A percentile compares a stretch with the other conserved stretches of the same genome.
Evolutionary conservation across 805 yeast species (phyloP).

Genomic region (Cyberlindnera misumaiensis): DNA sequence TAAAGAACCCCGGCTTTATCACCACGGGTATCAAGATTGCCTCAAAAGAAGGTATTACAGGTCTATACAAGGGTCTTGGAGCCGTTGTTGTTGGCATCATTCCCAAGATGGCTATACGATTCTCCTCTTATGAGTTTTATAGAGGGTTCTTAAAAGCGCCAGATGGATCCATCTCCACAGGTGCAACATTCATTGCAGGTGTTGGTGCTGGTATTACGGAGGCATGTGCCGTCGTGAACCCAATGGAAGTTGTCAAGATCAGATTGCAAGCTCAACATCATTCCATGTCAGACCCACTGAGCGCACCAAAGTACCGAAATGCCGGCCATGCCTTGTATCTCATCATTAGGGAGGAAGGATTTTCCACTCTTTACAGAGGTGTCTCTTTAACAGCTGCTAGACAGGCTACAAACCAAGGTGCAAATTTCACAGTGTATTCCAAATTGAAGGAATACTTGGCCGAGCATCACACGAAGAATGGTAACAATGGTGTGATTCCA

Average conservation of each 20-base stretch:
- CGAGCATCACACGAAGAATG: conserved; percentile 44
- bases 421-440: conserved; percentile 92
- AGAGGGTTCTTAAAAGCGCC: conserved; percentile 59
- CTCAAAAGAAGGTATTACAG: conserved; percentile 72
- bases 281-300: conserved; percentile 74
- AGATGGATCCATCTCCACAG: conserved; percentile 63
- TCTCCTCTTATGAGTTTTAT: conserved; percentile 88
- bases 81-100: conserved; percentile 97
- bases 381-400: conserved; percentile 94
- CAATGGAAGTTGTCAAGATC: conserved; percentile 96
- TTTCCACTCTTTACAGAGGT: conserved; percentile 84
- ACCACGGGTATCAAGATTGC: conserved; percentile 76
- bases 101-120: conserved; percentile 97
- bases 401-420: conserved; percentile 98
- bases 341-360: conserved; percentile 86
- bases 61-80: conserved; percentile 91
- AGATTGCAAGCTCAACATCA: conserved; percentile 94
- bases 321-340: conserved; percentile 87
- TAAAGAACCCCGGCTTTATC: conserved; percentile 79
- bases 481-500: conserved; percentile 48
- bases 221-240: conserved; percentile 90
- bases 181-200: conserved; percentile 81
- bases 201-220: conserved; percentile 97
- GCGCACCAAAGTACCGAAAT: conserved; percentile 79
- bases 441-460: conserved; percentile 68